phyloP scores from a whole-genome alignment of 192 early-diverging fungal genomes.

The Haplosporangium gracile region DNA sequence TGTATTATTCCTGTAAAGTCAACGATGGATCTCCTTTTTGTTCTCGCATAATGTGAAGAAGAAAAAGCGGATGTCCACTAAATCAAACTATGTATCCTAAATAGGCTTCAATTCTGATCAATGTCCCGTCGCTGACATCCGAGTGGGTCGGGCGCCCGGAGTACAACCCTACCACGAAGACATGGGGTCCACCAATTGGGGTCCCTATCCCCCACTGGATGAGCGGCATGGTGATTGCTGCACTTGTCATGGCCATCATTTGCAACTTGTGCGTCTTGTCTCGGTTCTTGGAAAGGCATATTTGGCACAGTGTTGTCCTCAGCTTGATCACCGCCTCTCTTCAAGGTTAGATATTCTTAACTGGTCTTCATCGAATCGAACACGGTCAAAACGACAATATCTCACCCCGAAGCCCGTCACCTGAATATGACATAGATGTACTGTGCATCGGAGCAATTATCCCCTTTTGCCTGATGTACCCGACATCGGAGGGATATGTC shows the following conservation, averaged over 20 bases:
- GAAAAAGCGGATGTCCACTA: background rate
- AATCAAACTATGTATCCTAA: background rate
- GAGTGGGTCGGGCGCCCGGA: background rate
- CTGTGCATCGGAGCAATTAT: conserved; percentile 3
- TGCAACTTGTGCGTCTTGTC: conserved; percentile 13
- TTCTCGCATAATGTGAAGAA: no score
- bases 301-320: conserved; percentile 14
- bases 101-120: conserved; percentile 7
- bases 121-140: conserved; percentile 12
- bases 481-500: background rate
- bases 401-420: background rate
- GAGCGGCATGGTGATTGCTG: conserved; percentile 14
- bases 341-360: background rate
- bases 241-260: conserved; percentile 3
- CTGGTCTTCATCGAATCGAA: background rate
- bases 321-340: conserved; percentile 9
- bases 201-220: conserved; percentile 6
- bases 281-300: conserved; percentile 12
- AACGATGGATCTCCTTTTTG: no score
- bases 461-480: conserved; percentile 11
- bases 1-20: conserved; percentile 16
- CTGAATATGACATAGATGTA: background rate
- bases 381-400: background rate
- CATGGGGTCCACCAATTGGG: background rate
- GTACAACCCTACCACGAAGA: background rate